A percentile compares a stretch with the other conserved stretches of the same genome.
Evolutionary conservation across 768 basidiomycete genomes (phyloP).

Genomic region (Boletus sp.): DNA sequence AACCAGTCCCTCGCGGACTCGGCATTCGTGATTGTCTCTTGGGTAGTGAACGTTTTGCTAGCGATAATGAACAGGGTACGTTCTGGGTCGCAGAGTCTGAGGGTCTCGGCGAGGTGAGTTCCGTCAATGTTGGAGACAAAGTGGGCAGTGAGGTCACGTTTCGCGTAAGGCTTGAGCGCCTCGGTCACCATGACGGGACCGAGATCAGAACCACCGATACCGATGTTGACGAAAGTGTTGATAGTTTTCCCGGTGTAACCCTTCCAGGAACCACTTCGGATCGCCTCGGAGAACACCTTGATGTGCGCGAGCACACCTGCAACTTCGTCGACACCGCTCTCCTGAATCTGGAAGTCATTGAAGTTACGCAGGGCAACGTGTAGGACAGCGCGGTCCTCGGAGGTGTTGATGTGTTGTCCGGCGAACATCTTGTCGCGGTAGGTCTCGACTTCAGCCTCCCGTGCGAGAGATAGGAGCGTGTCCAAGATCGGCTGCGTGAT

Average conservation of each 20-base stretch:
- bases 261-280: slow-evolving; percentile 88
- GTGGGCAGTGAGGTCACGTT: slow-evolving; percentile 80
- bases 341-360: slow-evolving; percentile 74
- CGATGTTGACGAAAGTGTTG: slow-evolving; percentile 95
- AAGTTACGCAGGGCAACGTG: slow-evolving; percentile 88
- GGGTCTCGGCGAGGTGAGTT: slow-evolving; percentile 90
- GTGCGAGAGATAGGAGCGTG: slow-evolving; percentile 72
- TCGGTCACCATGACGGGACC: slow-evolving; percentile 99
- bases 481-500: slow-evolving; percentile 82
- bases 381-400: slow-evolving; percentile 94
- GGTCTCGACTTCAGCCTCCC: slow-evolving; percentile 82
- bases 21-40: slow-evolving; percentile 99
- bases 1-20: slow-evolving; percentile 95
- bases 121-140: slow-evolving; percentile 99
- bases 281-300: slow-evolving; percentile 78
- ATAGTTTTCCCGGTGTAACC: slow-evolving; percentile 97
- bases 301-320: slow-evolving; percentile 84
- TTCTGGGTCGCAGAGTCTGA: slow-evolving; percentile 80
- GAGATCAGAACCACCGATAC: slow-evolving; percentile 96
- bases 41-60: slow-evolving; percentile 99
- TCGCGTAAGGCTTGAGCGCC: slow-evolving; percentile 89
- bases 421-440: slow-evolving; percentile 91
- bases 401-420: slow-evolving; percentile 97
- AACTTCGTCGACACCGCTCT: slow-evolving; percentile 82
- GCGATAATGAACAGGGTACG: slow-evolving; percentile 97